These are phyloP conservation scores for Pyrenopolyporus hunteri DNA, from an alignment of 495 filamentous ascomycete genomes.

Conservation along the genomic window DNA sequence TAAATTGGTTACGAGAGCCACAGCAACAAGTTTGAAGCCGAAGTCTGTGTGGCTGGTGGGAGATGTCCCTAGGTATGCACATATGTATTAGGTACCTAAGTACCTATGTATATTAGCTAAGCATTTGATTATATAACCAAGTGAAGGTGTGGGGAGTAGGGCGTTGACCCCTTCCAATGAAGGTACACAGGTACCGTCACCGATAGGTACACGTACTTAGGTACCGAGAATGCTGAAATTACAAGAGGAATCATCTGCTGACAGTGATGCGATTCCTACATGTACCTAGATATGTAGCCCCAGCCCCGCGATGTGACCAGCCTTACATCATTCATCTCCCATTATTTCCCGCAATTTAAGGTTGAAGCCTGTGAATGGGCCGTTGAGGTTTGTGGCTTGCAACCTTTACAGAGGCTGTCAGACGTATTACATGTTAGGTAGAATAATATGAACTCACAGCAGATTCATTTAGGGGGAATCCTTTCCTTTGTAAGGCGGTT, in stretches of 20 bases:
- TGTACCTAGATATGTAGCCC: not conserved
- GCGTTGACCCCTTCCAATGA: too few species aligned
- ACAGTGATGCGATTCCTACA: slow-evolving; percentile 15
- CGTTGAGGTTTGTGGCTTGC: too few species aligned
- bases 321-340: slow-evolving; percentile 25
- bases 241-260: slow-evolving; percentile 27
- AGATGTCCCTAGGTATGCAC: not conserved
- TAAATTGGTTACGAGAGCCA: not conserved
- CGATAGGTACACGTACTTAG: not conserved
- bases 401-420: not conserved
- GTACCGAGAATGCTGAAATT: slow-evolving; percentile 1
- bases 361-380: too few species aligned
- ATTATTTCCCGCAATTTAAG: not conserved
- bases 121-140: not conserved
- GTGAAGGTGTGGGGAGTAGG: too few species aligned
- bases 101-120: not conserved
- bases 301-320: slow-evolving; percentile 10
- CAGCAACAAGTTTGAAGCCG: not conserved
- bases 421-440: too few species aligned
- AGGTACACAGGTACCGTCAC: too few species aligned
- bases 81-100: too few species aligned
- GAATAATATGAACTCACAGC: too few species aligned
- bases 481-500: too few species aligned
- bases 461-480: too few species aligned
- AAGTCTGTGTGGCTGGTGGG: not conserved